These are phyloP conservation scores for Ambrosia trifida DNA, from an alignment of 129 eudicot species.

Conservation along the genomic window DNA sequence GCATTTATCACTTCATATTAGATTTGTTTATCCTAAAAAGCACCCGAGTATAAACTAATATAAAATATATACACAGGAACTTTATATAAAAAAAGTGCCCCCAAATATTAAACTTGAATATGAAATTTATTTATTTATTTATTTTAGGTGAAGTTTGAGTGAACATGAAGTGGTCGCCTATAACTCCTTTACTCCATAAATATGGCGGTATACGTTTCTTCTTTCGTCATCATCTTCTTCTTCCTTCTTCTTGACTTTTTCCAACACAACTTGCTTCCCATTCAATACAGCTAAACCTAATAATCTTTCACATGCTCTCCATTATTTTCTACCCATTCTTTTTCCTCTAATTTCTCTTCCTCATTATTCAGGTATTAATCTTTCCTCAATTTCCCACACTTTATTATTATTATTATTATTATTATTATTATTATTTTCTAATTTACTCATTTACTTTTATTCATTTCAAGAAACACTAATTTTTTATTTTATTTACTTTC, in stretches of 20 bases:
- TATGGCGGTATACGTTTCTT: slow-evolving; percentile 47
- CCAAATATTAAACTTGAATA: too few relatives aligned
- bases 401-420: neutral
- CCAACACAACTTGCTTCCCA: slow-evolving; percentile 24
- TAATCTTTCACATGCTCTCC: slow-evolving; percentile 11
- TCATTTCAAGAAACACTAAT: neutral
- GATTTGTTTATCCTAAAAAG: too few relatives aligned
- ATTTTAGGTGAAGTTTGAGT: too few relatives aligned
- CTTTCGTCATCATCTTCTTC: slow-evolving; percentile 9
- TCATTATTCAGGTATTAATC: slow-evolving; percentile 27
- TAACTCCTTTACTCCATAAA: neutral
- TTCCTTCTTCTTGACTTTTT: slow-evolving; percentile 26
- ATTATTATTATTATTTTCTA: neutral
- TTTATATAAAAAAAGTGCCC: too few relatives aligned
- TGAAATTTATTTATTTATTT: too few relatives aligned
- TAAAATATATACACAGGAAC: too few relatives aligned
- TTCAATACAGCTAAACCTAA: slow-evolving; percentile 1
- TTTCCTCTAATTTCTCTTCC: slow-evolving; percentile 7
- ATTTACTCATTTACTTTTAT: neutral
- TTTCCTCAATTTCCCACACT: neutral
- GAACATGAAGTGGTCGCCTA: too few relatives aligned
- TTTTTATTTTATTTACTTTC: neutral
- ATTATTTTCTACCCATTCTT: slow-evolving; percentile 5
- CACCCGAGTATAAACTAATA: too few relatives aligned
- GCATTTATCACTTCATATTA: too few relatives aligned